Conservation (phyloP, 768 basidiomycete genomes). For the Ephemerocybe angulata region DNA sequence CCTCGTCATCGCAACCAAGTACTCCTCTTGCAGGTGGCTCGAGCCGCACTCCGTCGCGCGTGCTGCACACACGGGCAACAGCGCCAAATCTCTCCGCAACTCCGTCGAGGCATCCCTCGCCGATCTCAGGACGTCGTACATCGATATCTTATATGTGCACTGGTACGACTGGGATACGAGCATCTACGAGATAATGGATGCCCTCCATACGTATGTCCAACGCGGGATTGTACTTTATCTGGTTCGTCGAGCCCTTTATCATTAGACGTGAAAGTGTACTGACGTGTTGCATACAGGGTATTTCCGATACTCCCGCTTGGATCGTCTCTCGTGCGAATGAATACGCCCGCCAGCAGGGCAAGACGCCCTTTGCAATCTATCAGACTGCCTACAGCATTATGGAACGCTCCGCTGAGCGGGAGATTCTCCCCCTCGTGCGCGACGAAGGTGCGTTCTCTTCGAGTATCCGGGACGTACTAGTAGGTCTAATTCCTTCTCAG, state of each 20-base stretch:
- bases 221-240: conserved; percentile 43
- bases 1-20: conserved; percentile 40
- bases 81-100: conserved; percentile 28
- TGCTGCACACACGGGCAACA: background rate
- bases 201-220: conserved; percentile 36
- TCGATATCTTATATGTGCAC: conserved; percentile 21
- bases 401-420: conserved; percentile 11
- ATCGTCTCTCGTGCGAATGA: conserved; percentile 13
- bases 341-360: conserved; percentile 7
- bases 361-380: conserved; percentile 11
- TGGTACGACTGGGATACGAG: conserved; percentile 52
- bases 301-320: conserved; percentile 11
- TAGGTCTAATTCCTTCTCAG: conserved; percentile 12
- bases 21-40: background rate
- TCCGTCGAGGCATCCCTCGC: conserved; percentile 41
- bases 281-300: background rate
- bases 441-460: conserved; percentile 31
- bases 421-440: conserved; percentile 28
- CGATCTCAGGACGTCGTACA: conserved; percentile 43
- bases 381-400: conserved; percentile 12
- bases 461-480: conserved; percentile 5
- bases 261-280: conserved; percentile 13
- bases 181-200: conserved; percentile 56
- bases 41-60: background rate
- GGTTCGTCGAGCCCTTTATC: background rate